A percentile compares a stretch with the other conserved stretches of the same genome.
These are phyloP conservation scores for Diaporthe sp. DNA, from an alignment of 2,329 filamentous ascomycete genomes.

Conservation along the genomic window DNA sequence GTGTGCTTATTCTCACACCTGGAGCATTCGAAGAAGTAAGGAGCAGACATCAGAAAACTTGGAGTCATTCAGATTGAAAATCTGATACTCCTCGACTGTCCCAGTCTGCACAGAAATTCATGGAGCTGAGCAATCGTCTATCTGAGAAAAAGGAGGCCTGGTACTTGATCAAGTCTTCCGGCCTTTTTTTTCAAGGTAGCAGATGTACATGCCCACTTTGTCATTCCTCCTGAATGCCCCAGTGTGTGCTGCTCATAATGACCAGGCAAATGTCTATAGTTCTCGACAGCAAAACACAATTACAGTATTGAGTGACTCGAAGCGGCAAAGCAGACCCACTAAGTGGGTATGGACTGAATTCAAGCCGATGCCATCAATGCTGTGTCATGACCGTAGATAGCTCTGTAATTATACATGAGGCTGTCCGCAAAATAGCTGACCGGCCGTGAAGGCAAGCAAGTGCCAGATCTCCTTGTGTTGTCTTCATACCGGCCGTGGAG, in stretches of 20 bases:
- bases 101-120: too few relatives aligned
- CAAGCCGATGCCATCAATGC: not conserved
- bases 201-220: not conserved
- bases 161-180: not conserved
- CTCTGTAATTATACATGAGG: too few relatives aligned
- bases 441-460: too few relatives aligned
- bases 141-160: too few relatives aligned
- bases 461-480: not conserved
- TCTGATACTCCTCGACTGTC: too few relatives aligned
- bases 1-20: too few relatives aligned
- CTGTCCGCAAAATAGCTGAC: not conserved
- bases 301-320: not conserved
- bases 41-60: not conserved
- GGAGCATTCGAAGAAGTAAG: not conserved
- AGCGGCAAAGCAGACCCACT: not conserved
- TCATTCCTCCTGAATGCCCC: too few relatives aligned
- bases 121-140: too few relatives aligned
- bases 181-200: not conserved
- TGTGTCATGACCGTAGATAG: not conserved
- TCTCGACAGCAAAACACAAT: not conserved
- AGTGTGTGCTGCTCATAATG: not conserved
- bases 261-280: not conserved
- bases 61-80: not conserved
- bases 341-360: not conserved
- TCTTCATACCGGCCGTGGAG: not conserved